phyloP scores from a whole-genome alignment of 306 rosid species.

The Hippophae tibetana region DNA sequence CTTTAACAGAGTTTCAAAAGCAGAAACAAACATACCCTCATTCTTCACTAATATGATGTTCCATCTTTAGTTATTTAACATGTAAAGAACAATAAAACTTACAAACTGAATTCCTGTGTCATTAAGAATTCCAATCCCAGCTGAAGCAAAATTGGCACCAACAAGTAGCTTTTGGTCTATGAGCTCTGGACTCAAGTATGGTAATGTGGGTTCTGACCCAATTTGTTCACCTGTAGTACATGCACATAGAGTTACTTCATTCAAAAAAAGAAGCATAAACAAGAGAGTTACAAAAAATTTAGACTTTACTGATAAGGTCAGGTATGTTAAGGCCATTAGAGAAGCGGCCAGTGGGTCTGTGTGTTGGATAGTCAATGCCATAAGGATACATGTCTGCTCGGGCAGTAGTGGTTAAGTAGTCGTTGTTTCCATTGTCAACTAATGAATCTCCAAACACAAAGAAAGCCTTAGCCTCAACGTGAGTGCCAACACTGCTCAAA shows the following conservation, averaged over 20 bases:
- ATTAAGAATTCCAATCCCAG: conserved; percentile 86
- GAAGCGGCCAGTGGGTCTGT: conserved; percentile 70
- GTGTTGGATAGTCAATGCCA: conserved; percentile 66
- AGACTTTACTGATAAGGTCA: conserved; percentile 51
- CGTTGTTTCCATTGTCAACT: conserved; percentile 72
- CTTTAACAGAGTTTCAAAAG: no score
- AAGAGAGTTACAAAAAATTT: no score
- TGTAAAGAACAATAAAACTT: conserved; percentile 10
- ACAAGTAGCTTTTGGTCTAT: conserved; percentile 44
- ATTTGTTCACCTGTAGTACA: conserved; percentile 50
- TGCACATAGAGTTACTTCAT: background rate
- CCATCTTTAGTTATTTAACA: no score
- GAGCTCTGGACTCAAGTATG: conserved; percentile 66
- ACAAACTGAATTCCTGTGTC: conserved; percentile 89
- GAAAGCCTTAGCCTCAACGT: conserved; percentile 59
- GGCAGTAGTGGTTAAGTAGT: conserved; percentile 63
- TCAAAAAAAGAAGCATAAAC: background rate
- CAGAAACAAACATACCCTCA: no score
- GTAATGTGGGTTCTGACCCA: conserved; percentile 65
- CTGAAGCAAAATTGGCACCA: conserved; percentile 91
- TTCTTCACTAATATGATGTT: no score
- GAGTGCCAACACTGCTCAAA: conserved; percentile 13
- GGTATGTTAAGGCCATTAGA: conserved; percentile 79
- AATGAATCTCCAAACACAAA: conserved; percentile 77
- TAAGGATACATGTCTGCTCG: conserved; percentile 62